Evolutionary conservation across 805 yeast species (phyloP).

Genomic region (Saccharomycopsis synnaedendra): DNA sequence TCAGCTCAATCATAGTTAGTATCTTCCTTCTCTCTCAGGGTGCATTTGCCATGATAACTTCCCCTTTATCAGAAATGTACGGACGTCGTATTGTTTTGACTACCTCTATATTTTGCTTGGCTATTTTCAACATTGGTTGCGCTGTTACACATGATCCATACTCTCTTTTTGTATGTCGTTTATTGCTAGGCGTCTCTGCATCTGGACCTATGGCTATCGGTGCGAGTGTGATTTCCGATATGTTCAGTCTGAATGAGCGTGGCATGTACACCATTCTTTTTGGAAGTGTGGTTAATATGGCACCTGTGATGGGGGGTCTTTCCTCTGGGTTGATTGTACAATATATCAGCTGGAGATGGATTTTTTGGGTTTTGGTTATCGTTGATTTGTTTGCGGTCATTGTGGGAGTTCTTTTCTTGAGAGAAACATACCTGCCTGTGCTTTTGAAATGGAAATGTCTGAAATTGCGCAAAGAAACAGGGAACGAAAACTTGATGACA

Average conservation of each 20-base stretch:
- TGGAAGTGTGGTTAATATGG: slow-evolving; percentile 37
- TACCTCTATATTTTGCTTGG: slow-evolving; percentile 35
- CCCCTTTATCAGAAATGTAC: slow-evolving; percentile 57
- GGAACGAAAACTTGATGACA: slow-evolving; percentile 46
- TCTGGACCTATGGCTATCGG: slow-evolving; percentile 60
- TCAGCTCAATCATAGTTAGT: slow-evolving; percentile 45
- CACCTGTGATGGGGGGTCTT: slow-evolving; percentile 52
- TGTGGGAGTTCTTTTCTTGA: slow-evolving; percentile 33
- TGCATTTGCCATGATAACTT: slow-evolving; percentile 49
- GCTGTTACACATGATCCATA: slow-evolving; percentile 46
- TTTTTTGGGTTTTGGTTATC: slow-evolving; percentile 45
- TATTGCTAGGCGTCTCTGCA: slow-evolving; percentile 57
- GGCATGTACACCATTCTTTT: slow-evolving; percentile 46
- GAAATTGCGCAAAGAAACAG: slow-evolving; percentile 38
- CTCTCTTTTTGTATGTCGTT: slow-evolving; percentile 46
- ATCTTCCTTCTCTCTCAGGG: slow-evolving; percentile 66
- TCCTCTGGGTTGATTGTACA: slow-evolving; percentile 46
- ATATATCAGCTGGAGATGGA: slow-evolving; percentile 49
- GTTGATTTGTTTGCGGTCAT: slow-evolving; percentile 38
- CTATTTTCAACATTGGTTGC: slow-evolving; percentile 44
- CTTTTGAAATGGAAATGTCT: slow-evolving; percentile 36
- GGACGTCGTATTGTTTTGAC: slow-evolving; percentile 52
- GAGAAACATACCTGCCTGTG: slow-evolving; percentile 51
- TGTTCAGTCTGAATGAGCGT: slow-evolving; percentile 40
- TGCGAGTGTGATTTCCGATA: slow-evolving; percentile 57